Base-by-base conservation (phyloP, 169 alveolate genomes). In the Plasmodium knowlesi region DNA sequence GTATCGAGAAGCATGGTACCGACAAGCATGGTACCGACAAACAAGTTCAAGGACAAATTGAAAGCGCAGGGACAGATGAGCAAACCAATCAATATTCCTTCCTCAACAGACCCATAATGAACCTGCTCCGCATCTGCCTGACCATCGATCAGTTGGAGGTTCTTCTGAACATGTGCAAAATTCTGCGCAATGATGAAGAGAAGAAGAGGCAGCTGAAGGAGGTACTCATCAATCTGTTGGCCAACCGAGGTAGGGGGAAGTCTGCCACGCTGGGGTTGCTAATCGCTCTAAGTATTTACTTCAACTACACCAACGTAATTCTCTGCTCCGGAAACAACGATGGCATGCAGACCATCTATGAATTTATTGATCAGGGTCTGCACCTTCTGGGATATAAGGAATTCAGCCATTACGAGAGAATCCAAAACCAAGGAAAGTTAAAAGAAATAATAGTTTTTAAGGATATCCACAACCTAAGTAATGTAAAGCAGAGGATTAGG, bases 161-260 rank as follows among this genome's bases (percentile, higher is more conserved):
- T 14, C 61, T 91, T 1, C 28, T 80, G 10, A 91, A 71, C 39
- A 91, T 91, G 84, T 91, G 95, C 25, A 91, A 91, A 34, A 43
- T 91, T 50, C 83, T 91, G 71, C 32, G 92, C 30, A 91, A 82
- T 46, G 95, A 91, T 50, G 92, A 91, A 12, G 92, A 78, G 16
- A 82, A 82, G 41, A 82, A 80, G 70, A 91, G 73, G 67, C 80
- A 88, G 9, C 72, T 91, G 30, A 91, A 91, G 74, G 95, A 91
- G 70, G 61, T 91, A 1, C 30, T 91, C n/a, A 43, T 91, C 30
- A 91, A 19, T 50, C 61, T 91, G 16, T 39, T 99, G 1, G 99
- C 99, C 2, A 99, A 99, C 14, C 97, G 99, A 91, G 99, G 99
- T 3, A 97, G 99, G 83, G 99, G 99, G 1, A 99, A 99, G 96